Percentiles rank a stretch among this genome's conserved stretches.
phyloP scores from a whole-genome alignment of 768 basidiomycete species.

The Trametes cinnabarina region DNA sequence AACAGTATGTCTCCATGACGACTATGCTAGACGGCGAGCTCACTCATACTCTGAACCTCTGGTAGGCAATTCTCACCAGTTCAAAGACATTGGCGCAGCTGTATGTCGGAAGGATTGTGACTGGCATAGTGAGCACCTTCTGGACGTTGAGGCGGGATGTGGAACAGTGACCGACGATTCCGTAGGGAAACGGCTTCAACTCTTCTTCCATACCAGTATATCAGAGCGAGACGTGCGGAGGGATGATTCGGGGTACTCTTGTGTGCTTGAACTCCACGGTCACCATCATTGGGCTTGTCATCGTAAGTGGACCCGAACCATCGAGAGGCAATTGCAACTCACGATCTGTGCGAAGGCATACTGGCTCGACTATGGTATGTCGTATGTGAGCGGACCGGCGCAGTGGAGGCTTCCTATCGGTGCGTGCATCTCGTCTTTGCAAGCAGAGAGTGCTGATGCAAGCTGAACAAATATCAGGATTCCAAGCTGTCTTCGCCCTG shows the following conservation, averaged over 20 bases:
- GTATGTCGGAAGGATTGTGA: slow-evolving; percentile 38
- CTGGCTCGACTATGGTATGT: slow-evolving; percentile 43
- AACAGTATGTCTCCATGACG: slow-evolving; percentile 26
- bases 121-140: slow-evolving; percentile 32
- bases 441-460: too few relatives aligned
- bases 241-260: slow-evolving; percentile 35
- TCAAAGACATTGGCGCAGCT: slow-evolving; percentile 40
- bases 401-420: slow-evolving; percentile 28
- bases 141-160: not conserved
- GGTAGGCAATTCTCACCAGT: slow-evolving; percentile 38
- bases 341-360: slow-evolving; percentile 30
- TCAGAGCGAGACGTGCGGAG: slow-evolving; percentile 40
- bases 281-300: slow-evolving; percentile 40
- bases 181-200: slow-evolving; percentile 41
- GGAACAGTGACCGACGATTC: not conserved
- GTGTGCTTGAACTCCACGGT: slow-evolving; percentile 40
- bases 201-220: slow-evolving; percentile 42
- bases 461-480: slow-evolving; percentile 26
- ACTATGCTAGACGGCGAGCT: not conserved
- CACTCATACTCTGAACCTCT: not conserved
- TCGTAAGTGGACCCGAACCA: slow-evolving; percentile 22
- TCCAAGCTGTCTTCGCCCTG: slow-evolving; percentile 40
- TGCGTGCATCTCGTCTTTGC: not conserved
- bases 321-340: not conserved
- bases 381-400: slow-evolving; percentile 31